A percentile compares a stretch with the other conserved stretches of the same genome.
Evolutionary conservation across 805 yeast species (phyloP).

Genomic region (Debaryomyces castellii): DNA sequence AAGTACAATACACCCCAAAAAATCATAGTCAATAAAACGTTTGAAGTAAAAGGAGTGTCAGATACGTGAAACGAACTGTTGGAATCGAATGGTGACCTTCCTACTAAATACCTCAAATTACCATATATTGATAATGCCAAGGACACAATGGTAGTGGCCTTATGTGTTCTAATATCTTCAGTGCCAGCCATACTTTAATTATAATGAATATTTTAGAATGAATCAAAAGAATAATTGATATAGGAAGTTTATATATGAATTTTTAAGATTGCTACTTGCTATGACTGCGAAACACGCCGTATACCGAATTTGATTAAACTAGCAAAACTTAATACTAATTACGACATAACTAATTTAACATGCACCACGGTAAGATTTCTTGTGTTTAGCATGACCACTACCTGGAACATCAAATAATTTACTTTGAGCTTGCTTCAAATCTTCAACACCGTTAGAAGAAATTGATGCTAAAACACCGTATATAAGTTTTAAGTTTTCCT

Average conservation of each 20-base stretch:
- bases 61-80: conserved; percentile 51
- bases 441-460: conserved; percentile 55
- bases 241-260: too few relatives aligned
- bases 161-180: conserved; percentile 22
- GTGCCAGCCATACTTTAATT: background rate
- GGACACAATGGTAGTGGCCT: conserved; percentile 50
- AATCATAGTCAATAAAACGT: conserved; percentile 44
- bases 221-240: too few relatives aligned
- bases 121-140: conserved; percentile 57
- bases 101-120: conserved; percentile 55
- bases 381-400: conserved; percentile 22
- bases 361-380: conserved; percentile 35
- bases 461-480: conserved; percentile 52
- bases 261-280: background rate
- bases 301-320: background rate
- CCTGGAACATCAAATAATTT: conserved; percentile 17
- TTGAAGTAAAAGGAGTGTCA: conserved; percentile 72
- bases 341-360: conserved; percentile 19
- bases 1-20: conserved; percentile 60
- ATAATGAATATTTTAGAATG: too few relatives aligned
- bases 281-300: background rate
- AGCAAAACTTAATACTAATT: background rate
- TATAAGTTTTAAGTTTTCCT: conserved; percentile 33
- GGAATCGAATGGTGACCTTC: conserved; percentile 48
- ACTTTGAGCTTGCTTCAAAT: conserved; percentile 24